Base-by-base conservation (phyloP, 164 flowering plant species). In the Saururus chinensis region DNA sequence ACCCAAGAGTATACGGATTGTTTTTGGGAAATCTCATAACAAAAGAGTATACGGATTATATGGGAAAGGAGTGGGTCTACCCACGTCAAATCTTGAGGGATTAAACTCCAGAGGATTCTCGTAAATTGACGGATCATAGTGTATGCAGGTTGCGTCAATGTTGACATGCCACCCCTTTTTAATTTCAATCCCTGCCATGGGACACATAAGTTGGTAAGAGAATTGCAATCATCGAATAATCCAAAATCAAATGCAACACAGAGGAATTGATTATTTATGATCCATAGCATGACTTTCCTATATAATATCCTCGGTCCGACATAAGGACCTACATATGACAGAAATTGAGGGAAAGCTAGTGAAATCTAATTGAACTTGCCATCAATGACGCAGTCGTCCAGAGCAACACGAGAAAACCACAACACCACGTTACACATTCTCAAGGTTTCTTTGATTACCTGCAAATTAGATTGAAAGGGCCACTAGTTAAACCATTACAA, bases 321-420 rank as follows among this genome's bases (percentile, higher is more conserved):
- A n/a, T n/a, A n/a, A n/a, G n/a, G n/a, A n/a, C n/a, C n/a, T n/a
- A n/a, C n/a, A n/a, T n/a, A n/a, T n/a, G n/a, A n/a, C n/a, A n/a
- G n/a, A n/a, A n/a, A n/a, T n/a, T n/a, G n/a, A n/a, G n/a, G n/a
- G n/a, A n/a, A n/a, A n/a, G n/a, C n/a, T 6, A 19, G 59, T 0
- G 26, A 57, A 30, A n/a, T n/a, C n/a, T n/a, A n/a, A n/a, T n/a
- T 1, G 14, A n/a, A 59, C 10, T 23, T 24, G 76, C 92, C 89
- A 69, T 79, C 78, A n/a, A 87, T 73, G 21, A 75, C 70, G 66
- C 80, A 81, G 63, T 83, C 84, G 13, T 76, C 56, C 1, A 82
- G 83, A 17, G 77, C 82, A n/a, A 79, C 66, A 42, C 93, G 78
- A 19, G 93, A 89, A 57, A 82, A 75, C 93, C 93, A 87, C 59